These are phyloP conservation scores for Vachellia collinsii DNA, from an alignment of 306 rosid species.

Conservation along the genomic window DNA sequence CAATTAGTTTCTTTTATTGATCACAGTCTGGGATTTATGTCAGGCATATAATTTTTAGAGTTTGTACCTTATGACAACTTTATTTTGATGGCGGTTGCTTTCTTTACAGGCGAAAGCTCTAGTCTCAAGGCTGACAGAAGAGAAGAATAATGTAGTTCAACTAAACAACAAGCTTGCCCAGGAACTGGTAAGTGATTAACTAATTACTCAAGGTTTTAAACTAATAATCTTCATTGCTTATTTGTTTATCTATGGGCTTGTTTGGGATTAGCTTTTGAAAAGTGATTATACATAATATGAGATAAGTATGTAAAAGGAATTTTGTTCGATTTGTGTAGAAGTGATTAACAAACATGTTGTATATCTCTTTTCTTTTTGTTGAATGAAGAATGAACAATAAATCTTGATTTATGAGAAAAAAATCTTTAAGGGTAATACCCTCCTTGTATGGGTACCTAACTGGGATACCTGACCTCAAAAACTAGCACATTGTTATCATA, in stretches of 20 bases:
- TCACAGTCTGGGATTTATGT: slow-evolving; percentile 8
- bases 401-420: neutral
- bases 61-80: slow-evolving; percentile 16
- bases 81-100: slow-evolving; percentile 32
- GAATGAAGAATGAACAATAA: neutral
- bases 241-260: slow-evolving; percentile 30
- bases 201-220: neutral
- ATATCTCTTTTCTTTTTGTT: slow-evolving; percentile 13
- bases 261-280: no score
- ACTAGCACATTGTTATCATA: slow-evolving; percentile 5
- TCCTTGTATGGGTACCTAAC: neutral
- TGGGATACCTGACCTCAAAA: no score
- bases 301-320: no score
- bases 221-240: slow-evolving; percentile 6
- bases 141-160: slow-evolving; percentile 69
- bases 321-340: no score
- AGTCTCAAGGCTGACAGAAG: slow-evolving; percentile 71
- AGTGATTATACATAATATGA: no score
- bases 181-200: slow-evolving; percentile 73
- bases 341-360: no score
- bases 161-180: slow-evolving; percentile 75
- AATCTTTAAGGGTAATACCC: neutral
- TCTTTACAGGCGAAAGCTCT: slow-evolving; percentile 72
- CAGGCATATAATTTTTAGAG: slow-evolving; percentile 18
- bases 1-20: slow-evolving; percentile 1